phyloP scores from a whole-genome alignment of 225 moss, liverwort and hornwort genomes.

The Polytrichum commune region DNA sequence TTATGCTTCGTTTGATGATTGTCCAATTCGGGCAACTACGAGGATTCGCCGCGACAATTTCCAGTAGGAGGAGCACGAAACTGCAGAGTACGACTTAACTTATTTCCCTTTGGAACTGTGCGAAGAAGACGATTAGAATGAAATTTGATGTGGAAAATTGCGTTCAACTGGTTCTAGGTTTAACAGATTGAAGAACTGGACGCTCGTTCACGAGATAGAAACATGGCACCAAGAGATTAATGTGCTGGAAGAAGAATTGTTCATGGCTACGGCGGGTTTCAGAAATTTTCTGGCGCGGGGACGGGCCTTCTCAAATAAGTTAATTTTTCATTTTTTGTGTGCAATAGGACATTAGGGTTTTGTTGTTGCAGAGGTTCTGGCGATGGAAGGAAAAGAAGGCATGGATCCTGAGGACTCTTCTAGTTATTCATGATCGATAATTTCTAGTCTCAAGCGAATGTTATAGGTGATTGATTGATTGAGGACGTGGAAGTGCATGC shows the following conservation, averaged over 20 bases:
- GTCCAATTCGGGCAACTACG: not conserved
- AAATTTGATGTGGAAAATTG: not conserved
- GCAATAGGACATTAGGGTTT: not conserved
- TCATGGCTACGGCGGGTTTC: not conserved
- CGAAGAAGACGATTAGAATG: not conserved
- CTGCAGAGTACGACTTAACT: not conserved
- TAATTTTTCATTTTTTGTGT: not conserved
- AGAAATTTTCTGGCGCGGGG: not conserved
- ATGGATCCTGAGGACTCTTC: not conserved
- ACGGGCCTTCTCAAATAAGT: not conserved
- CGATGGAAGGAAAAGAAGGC: not conserved
- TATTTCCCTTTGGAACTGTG: not conserved
- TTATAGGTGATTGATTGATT: not conserved
- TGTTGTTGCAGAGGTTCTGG: not conserved
- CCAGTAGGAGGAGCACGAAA: not conserved
- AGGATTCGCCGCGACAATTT: not conserved
- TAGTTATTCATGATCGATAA: not conserved
- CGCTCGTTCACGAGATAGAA: not conserved
- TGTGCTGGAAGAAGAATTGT: not conserved
- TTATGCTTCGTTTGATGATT: not conserved
- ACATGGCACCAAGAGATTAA: not conserved
- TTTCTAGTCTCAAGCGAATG: not conserved
- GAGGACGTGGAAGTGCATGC: not conserved
- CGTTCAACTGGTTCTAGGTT: not conserved
- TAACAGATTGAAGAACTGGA: not conserved